Evolutionary conservation across 129 eudicot genomes (phyloP).

Genomic region (Artemisia annua): DNA sequence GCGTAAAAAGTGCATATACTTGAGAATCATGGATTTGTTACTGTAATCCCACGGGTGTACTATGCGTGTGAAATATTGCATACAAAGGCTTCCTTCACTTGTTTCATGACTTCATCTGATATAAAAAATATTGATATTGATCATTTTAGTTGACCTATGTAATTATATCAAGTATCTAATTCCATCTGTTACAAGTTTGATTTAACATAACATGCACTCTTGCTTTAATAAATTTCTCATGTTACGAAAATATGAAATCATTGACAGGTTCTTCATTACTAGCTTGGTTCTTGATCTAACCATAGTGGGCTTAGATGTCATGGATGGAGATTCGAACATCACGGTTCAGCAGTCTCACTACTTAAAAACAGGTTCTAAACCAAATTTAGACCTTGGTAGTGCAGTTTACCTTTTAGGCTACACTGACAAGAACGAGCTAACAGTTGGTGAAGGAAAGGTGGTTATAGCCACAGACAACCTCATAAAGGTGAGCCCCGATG

Average conservation of each 20-base stretch:
- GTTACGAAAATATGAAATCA: not conserved
- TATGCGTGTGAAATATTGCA: not conserved
- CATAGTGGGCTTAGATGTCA: constrained; percentile 73
- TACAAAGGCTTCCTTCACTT: not conserved
- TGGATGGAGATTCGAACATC: constrained; percentile 65
- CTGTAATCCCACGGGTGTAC: not conserved
- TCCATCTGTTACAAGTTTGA: no score
- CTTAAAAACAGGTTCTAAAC: constrained; percentile 72
- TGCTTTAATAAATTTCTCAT: no score
- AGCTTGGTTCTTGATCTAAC: constrained; percentile 94
- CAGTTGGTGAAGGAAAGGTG: constrained; percentile 89
- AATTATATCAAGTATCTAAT: no score
- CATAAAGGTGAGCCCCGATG: constrained; percentile 74
- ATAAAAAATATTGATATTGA: no score
- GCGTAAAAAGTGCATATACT: not conserved
- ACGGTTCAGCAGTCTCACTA: constrained; percentile 57
- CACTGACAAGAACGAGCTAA: constrained; percentile 53
- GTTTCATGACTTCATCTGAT: no score
- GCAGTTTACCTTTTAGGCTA: constrained; percentile 76
- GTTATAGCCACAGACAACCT: constrained; percentile 98
- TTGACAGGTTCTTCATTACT: constrained; percentile 83
- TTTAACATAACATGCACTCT: no score
- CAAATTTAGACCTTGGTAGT: constrained; percentile 77
- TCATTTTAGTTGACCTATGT: no score
- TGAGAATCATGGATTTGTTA: not conserved